Conservation (phyloP, 306 rosid genomes). For the Mimosa bimucronata region DNA sequence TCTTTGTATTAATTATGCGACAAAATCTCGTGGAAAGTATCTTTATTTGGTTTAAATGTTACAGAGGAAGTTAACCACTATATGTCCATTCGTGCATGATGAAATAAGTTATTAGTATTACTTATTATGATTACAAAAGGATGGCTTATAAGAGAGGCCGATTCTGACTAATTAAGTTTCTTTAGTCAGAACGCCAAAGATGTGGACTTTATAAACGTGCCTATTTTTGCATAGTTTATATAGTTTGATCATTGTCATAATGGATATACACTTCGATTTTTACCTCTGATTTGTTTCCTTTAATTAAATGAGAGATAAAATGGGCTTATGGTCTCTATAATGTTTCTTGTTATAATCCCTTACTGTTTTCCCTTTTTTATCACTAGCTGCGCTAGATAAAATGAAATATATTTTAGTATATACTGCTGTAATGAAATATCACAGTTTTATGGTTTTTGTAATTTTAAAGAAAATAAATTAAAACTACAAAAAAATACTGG, state of each 20-base stretch:
- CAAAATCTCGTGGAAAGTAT: neutral
- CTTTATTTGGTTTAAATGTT: neutral
- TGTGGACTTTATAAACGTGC: constrained; percentile 11
- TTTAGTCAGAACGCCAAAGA: neutral
- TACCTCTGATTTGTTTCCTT: no score
- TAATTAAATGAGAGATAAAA: no score
- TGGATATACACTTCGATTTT: no score
- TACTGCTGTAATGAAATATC: no score
- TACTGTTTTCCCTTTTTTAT: no score
- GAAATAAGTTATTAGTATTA: neutral
- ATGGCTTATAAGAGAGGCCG: neutral
- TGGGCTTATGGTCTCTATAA: no score
- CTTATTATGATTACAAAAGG: neutral
- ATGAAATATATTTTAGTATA: no score
- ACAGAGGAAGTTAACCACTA: neutral
- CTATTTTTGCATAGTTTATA: neutral
- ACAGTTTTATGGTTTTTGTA: no score
- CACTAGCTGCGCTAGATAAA: no score
- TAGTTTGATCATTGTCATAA: neutral
- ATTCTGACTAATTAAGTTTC: neutral
- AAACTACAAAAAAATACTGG: no score
- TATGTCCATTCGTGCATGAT: neutral
- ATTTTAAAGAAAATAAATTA: no score
- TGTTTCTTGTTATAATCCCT: no score
- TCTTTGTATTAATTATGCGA: neutral